Evolutionary conservation across 2,329 filamentous ascomycete species (phyloP).

Genomic region (Xylariaceae sp.): DNA sequence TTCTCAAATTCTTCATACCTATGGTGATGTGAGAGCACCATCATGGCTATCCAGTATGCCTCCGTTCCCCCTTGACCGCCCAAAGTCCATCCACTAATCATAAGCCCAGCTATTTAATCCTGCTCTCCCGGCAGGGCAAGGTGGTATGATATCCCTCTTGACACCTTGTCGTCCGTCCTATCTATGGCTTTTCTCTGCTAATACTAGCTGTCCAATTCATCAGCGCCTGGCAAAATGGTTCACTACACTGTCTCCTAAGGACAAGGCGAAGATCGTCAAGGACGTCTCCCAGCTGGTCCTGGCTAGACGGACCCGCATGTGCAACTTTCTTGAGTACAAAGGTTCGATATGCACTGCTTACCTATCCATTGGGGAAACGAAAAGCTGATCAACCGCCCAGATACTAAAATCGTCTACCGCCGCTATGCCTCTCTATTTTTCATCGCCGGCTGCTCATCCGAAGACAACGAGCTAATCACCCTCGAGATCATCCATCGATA

Average conservation of each 20-base stretch:
- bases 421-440: conserved; percentile 99
- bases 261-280: conserved; percentile 99
- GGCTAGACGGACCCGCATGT: conserved; percentile 95
- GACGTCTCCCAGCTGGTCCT: conserved; percentile 97
- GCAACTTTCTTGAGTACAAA: conserved; percentile 99
- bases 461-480: conserved; percentile 96
- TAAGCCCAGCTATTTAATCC: conserved; percentile 79
- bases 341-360: conserved; percentile 47
- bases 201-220: conserved; percentile 9
- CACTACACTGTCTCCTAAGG: conserved; percentile 92
- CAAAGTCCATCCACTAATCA: conserved; percentile 11
- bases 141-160: conserved; percentile 65
- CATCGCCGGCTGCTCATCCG: conserved; percentile 94
- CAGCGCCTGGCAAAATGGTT: conserved; percentile 99
- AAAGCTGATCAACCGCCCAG: conserved; percentile 46
- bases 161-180: conserved; percentile 21
- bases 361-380: conserved; percentile 2
- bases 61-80: conserved; percentile 9
- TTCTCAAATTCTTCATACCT: conserved; percentile 7
- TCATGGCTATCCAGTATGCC: conserved; percentile 51
- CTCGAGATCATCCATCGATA: conserved; percentile 99
- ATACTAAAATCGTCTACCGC: conserved; percentile 97
- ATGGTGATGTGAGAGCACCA: conserved; percentile 29
- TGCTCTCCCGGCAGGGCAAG: conserved; percentile 97
- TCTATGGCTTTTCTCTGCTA: too few species aligned